Percentiles rank a stretch among this genome's conserved stretches.
Conservation (phyloP, 1,284 basidiomycete genomes). For the Spongispora temasekensis region DNA sequence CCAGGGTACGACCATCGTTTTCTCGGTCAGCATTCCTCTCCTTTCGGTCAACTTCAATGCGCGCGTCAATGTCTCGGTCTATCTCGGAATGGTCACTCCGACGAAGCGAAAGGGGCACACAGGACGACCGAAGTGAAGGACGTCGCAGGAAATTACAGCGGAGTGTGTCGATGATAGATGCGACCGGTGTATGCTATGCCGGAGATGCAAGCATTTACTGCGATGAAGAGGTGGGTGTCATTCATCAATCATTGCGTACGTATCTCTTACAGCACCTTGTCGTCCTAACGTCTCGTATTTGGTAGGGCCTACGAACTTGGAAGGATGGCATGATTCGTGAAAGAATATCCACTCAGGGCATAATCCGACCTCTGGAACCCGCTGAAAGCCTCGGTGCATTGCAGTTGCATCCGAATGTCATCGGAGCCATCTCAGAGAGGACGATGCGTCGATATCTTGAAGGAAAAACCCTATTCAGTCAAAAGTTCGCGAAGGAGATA, state of each 20-base stretch:
- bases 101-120: constrained; percentile 5
- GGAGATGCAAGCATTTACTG: constrained; percentile 54
- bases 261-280: background rate
- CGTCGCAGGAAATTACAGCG: constrained; percentile 46
- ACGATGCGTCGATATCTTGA: constrained; percentile 65
- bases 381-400: constrained; percentile 67
- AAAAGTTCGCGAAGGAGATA: constrained; percentile 58
- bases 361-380: constrained; percentile 78
- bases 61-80: constrained; percentile 14
- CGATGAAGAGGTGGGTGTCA: constrained; percentile 21
- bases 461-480: constrained; percentile 56
- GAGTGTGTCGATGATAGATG: constrained; percentile 25
- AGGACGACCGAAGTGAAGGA: constrained; percentile 44
- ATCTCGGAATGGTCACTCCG: constrained; percentile 16
- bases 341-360: constrained; percentile 78
- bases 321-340: constrained; percentile 76
- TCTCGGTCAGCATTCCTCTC: constrained; percentile 17
- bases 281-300: constrained; percentile 9
- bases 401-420: constrained; percentile 57
- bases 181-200: constrained; percentile 46
- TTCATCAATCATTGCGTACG: background rate
- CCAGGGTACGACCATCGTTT: constrained; percentile 9
- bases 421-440: constrained; percentile 72
- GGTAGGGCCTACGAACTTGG: constrained; percentile 41
- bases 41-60: constrained; percentile 17